Base-by-base conservation (phyloP, 805 yeast species). In the Teunomyces funiuensis region DNA sequence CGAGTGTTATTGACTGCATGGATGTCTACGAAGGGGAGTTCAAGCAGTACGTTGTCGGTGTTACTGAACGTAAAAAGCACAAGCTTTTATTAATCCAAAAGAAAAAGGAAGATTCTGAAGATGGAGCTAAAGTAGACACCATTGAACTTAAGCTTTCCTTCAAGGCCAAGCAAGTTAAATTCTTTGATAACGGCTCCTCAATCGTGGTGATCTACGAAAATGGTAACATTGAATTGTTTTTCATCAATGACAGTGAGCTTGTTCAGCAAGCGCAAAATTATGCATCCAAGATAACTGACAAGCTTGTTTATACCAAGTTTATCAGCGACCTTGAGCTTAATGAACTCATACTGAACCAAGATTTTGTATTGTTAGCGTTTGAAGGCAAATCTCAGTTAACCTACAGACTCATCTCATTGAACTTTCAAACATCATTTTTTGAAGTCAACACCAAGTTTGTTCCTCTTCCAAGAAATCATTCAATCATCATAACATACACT, bases 1-100 rank as follows among this genome's bases (percentile, higher is more conserved):
- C 67, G 19, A 60, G 74, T 14, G 44, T 60, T 2, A 71, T 76
- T 15, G 69, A 71, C 36, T 55, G 71, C 34, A 54, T 78, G 61
- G 80, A 65, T n/a, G 58, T 48, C 9, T 20, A 14, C 18, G 44
- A 40, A 15, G n/a, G 19, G 11, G 18, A 27, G 5, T n/a, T 17
- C 23, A 57, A 60, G 37, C 39, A 65, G 4, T 70, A 61, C 41
- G 56, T 67, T n/a, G 59, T 73, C 17, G 79, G 72, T 6, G 46
- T 63, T 33, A 61, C 73, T 6, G 73, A 67, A 30, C 55, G 74
- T 37, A 60, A 54, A 37, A 54, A 47, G 33, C 47, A 49, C 43
- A 62, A 57, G 40, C 33, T 66, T 6, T 45, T 61, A 40, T 31
- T 58, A 10, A 51, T 66, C 36, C 43, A 51, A 17, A 54, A 33